phyloP scores from a whole-genome alignment of 495 filamentous ascomycete genomes.

The Thermochaetoides thermophila region DNA sequence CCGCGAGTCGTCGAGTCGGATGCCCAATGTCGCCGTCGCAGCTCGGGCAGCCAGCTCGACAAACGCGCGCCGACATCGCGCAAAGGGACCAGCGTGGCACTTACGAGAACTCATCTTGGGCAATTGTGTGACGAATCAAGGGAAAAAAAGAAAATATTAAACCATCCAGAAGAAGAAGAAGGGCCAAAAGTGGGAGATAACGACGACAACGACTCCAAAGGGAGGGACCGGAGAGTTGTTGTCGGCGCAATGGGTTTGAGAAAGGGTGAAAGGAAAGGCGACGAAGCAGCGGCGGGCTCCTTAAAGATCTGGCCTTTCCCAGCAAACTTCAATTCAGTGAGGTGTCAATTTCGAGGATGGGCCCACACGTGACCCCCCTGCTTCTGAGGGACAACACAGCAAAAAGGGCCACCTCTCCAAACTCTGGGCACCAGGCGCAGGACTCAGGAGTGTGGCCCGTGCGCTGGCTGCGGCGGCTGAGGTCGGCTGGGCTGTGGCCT shows the following conservation, averaged over 20 bases:
- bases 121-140: constrained; percentile 17
- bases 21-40: too few relatives aligned
- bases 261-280: constrained; percentile 20
- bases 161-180: constrained; percentile 26
- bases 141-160: constrained; percentile 25
- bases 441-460: too few relatives aligned
- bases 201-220: constrained; percentile 27
- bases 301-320: constrained; percentile 35
- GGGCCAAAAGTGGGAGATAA: constrained; percentile 22
- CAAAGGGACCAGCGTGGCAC: constrained; percentile 10
- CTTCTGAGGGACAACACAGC: too few relatives aligned
- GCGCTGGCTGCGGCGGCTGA: too few relatives aligned
- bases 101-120: constrained; percentile 44
- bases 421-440: too few relatives aligned
- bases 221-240: constrained; percentile 17
- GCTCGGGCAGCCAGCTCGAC: too few relatives aligned
- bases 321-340: constrained; percentile 21
- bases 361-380: constrained; percentile 26
- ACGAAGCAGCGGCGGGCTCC: constrained; percentile 23
- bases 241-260: constrained; percentile 24
- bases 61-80: too few relatives aligned
- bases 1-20: neutral
- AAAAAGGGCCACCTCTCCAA: too few relatives aligned
- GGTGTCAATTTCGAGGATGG: constrained; percentile 38
- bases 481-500: too few relatives aligned